Evolutionary conservation across 179 eudicot species (phyloP).

Genomic region (Drosera spatulata): DNA sequence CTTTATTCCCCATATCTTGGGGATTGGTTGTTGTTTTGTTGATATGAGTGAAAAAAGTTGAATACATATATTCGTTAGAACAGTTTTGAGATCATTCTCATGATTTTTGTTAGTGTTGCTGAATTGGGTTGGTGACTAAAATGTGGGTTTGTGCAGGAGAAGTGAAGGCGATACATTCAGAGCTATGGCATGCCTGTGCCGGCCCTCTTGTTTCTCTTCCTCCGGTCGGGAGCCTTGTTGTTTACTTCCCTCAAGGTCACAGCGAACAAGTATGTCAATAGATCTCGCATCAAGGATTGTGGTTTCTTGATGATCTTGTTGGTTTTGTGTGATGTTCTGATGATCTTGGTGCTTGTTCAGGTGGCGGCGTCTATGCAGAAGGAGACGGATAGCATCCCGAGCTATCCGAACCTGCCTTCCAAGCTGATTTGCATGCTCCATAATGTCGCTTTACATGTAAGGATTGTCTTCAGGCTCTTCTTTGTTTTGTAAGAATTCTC

Average conservation of each 20-base stretch:
- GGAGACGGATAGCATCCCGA: conserved; percentile 79
- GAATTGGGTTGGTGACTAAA: background rate
- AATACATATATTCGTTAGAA: too few relatives aligned
- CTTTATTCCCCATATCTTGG: too few relatives aligned
- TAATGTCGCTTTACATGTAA: conserved; percentile 86
- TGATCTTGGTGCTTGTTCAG: conserved; percentile 19
- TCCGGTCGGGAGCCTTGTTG: conserved; percentile 86
- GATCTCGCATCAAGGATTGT: conserved; percentile 2
- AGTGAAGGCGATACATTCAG: conserved; percentile 66
- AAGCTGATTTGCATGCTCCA: conserved; percentile 95
- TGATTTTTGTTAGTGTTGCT: too few relatives aligned
- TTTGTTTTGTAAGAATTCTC: background rate
- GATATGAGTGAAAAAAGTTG: too few relatives aligned
- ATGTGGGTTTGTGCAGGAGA: conserved; percentile 38
- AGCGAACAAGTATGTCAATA: conserved; percentile 76
- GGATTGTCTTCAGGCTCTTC: conserved; percentile 13
- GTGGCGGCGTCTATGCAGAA: conserved; percentile 98
- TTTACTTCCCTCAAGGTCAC: conserved; percentile 23
- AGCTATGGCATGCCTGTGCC: conserved; percentile 99
- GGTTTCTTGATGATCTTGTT: background rate
- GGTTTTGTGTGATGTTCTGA: too few relatives aligned
- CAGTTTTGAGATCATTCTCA: too few relatives aligned
- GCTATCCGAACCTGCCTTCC: conserved; percentile 90
- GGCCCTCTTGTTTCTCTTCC: conserved; percentile 92
- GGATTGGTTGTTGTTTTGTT: too few relatives aligned